Evolutionary conservation across 2,329 filamentous ascomycete species (phyloP).

Genomic region (Erysiphe pulchra): DNA sequence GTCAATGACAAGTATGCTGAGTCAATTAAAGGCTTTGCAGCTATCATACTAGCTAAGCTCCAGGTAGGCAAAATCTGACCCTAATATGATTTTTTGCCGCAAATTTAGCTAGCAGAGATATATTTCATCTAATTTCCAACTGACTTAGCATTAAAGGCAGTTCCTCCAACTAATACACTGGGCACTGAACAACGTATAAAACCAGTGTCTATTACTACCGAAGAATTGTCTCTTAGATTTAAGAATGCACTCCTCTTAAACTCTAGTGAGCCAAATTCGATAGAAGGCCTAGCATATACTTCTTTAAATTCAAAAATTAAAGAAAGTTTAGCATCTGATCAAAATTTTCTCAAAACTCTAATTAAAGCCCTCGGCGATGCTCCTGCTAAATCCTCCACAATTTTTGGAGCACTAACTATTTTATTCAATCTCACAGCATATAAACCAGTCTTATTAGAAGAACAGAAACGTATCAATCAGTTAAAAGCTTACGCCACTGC

Average conservation of each 20-base stretch:
- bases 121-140: slow-evolving; percentile 8
- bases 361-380: slow-evolving; percentile 34
- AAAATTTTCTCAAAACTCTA: slow-evolving; percentile 40
- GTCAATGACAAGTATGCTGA: slow-evolving; percentile 24
- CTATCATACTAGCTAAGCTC: slow-evolving; percentile 52
- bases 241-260: slow-evolving; percentile 38
- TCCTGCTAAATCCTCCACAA: slow-evolving; percentile 38
- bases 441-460: slow-evolving; percentile 51
- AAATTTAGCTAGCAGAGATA: no score
- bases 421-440: slow-evolving; percentile 69
- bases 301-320: slow-evolving; percentile 70
- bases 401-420: slow-evolving; percentile 70
- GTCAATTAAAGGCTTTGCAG: slow-evolving; percentile 37
- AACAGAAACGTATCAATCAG: slow-evolving; percentile 77
- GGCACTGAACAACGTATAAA: slow-evolving; percentile 16
- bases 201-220: slow-evolving; percentile 31
- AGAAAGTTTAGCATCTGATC: slow-evolving; percentile 48
- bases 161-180: slow-evolving; percentile 8
- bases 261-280: slow-evolving; percentile 36
- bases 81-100: not conserved
- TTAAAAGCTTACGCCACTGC: slow-evolving; percentile 87
- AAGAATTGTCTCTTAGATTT: slow-evolving; percentile 38
- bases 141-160: slow-evolving; percentile 14
- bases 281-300: slow-evolving; percentile 81
- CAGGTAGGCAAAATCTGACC: slow-evolving; percentile 21